Evolutionary conservation across 495 filamentous ascomycete genomes (phyloP), one percentile per base, ranked within the genome.

Genomic region (Chaetomium fimeti): DNA sequence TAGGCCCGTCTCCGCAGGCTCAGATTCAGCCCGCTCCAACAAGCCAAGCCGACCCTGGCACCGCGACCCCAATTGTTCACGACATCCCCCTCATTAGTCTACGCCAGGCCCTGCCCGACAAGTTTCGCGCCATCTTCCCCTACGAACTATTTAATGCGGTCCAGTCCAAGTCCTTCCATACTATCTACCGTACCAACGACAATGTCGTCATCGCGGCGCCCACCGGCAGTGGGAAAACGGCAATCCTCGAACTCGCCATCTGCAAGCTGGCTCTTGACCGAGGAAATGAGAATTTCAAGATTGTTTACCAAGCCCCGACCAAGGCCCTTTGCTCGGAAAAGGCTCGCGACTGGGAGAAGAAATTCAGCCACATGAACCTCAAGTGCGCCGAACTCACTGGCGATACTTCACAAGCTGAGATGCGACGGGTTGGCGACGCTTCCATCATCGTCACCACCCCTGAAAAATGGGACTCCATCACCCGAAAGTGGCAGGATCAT

Each of bases 381-480:
- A 78, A 82, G 61, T 96, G 92, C 74, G 88, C 89, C 11, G 92
- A 97, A 72, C 79, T 98, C 61, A 98, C 94, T 0, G 94, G 94
- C 15, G 94, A 98, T 74, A 96, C 93, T 0, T 90, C 93, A 52
- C 79, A 86, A 60, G 76, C 78, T 1, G 88, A 96, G 68, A 79
- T 96, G 63, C 81, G 79, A 51, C 86, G 82, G 63, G 89, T 97
- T 15, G 88, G 92, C 59, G 86, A 79, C 68, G 93, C 93, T 42
- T 89, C 88, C 57, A 92, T 98, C 62, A 96, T 98, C 63, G 88
- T 98, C 56, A 98, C 94, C 0, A 98, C 94, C 0, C 94, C 94
- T 1, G 94, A 98, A 75, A 98, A 98, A 73, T 98, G 94, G 94
- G 94, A 98, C 75, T 96, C 91, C 63, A 89, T 98, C 75, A 98